Evolutionary conservation across 495 filamentous ascomycete genomes (phyloP).

Genomic region (Penicillium paradoxum): DNA sequence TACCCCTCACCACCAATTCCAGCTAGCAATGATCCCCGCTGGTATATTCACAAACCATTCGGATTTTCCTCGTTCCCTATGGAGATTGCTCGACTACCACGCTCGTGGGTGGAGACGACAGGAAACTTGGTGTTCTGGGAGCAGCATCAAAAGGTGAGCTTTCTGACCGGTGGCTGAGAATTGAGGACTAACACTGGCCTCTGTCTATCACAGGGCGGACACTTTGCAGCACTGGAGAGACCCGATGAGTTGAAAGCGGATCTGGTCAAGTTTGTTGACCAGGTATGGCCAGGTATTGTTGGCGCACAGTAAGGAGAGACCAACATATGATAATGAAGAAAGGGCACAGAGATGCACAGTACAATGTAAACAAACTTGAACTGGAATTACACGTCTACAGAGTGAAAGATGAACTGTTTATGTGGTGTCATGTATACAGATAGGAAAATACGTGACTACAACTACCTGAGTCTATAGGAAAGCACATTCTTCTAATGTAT

Average conservation of each 20-base stretch:
- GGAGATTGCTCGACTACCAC: slow-evolving; percentile 49
- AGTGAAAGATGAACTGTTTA: too few species aligned
- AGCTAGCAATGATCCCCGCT: slow-evolving; percentile 22
- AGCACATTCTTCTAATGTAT: too few species aligned
- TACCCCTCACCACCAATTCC: slow-evolving; percentile 18
- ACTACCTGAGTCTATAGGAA: too few species aligned
- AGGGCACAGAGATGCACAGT: too few species aligned
- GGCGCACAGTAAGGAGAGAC: not conserved
- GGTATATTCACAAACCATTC: slow-evolving; percentile 50
- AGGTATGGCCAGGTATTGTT: slow-evolving; percentile 31
- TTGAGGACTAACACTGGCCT: not conserved
- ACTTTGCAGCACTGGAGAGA: slow-evolving; percentile 58
- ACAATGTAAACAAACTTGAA: too few species aligned
- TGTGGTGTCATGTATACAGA: too few species aligned
- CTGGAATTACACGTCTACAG: too few species aligned
- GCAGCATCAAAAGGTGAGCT: slow-evolving; percentile 37
- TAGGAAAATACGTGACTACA: too few species aligned
- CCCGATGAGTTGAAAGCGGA: slow-evolving; percentile 52
- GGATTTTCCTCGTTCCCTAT: slow-evolving; percentile 55
- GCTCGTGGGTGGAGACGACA: slow-evolving; percentile 45
- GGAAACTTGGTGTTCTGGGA: slow-evolving; percentile 45
- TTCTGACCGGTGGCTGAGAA: not conserved
- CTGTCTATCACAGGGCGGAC: slow-evolving; percentile 46
- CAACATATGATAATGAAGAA: not conserved
- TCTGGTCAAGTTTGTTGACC: slow-evolving; percentile 50